phyloP scores from a whole-genome alignment of 805 yeast genomes.

The Kluyveromyces dobzhanskii region DNA sequence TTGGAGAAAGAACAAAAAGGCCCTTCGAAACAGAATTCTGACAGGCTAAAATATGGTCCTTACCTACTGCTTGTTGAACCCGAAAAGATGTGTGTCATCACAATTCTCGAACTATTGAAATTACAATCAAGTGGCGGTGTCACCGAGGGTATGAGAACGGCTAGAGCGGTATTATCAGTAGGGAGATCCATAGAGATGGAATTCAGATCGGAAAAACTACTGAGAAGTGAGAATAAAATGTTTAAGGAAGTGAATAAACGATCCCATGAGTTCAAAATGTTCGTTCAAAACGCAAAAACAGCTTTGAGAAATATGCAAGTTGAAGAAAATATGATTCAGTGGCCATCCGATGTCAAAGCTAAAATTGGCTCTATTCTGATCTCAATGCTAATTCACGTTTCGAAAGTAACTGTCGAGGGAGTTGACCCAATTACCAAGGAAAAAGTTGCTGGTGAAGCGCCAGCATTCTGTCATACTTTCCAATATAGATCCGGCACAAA shows the following conservation, averaged over 20 bases:
- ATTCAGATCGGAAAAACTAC: constrained; percentile 59
- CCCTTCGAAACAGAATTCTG: constrained; percentile 26
- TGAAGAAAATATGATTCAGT: constrained; percentile 33
- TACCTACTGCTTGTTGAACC: constrained; percentile 64
- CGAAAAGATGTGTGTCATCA: constrained; percentile 72
- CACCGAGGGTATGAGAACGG: constrained; percentile 74
- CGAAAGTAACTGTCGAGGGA: constrained; percentile 73
- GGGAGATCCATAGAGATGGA: constrained; percentile 83
- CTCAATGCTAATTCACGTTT: constrained; percentile 69
- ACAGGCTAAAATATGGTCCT: constrained; percentile 62
- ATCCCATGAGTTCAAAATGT: constrained; percentile 34
- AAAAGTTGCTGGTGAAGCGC: constrained; percentile 62
- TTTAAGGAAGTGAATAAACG: constrained; percentile 46
- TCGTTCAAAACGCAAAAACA: constrained; percentile 32
- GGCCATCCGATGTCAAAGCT: constrained; percentile 54
- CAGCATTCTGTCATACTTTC: constrained; percentile 86
- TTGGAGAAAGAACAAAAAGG: constrained; percentile 10
- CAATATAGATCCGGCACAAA: constrained; percentile 73
- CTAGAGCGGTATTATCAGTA: constrained; percentile 70
- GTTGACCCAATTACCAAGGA: constrained; percentile 72
- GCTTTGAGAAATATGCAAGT: constrained; percentile 31
- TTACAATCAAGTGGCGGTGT: constrained; percentile 68
- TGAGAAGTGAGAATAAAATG: constrained; percentile 47
- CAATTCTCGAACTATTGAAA: constrained; percentile 74
- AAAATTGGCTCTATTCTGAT: constrained; percentile 76